Evolutionary conservation across 1,284 basidiomycete genomes (phyloP), one percentile per base, ranked within the genome.

Genomic region (Puccinia coronata): DNA sequence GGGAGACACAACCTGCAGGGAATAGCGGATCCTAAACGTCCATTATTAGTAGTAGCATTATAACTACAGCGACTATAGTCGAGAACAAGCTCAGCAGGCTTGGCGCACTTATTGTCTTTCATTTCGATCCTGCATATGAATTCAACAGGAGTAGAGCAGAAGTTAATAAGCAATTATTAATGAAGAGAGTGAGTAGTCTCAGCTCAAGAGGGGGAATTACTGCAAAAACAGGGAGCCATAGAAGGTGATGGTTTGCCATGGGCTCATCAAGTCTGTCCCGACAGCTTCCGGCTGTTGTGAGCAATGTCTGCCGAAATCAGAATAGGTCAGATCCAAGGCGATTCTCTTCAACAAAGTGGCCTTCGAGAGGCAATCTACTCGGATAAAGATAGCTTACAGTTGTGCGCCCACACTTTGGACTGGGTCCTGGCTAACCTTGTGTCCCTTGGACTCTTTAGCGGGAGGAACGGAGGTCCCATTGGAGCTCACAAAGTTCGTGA

Each of bases 401-500:
- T 76, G 74, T 18, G 57, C 74, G 16, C 74, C 74, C 63, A 76
- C 74, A n/a, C 59, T 76, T 61, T 76, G 74, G 25, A 63, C 57
- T 18, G 74, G 55, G 6, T 47, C 57, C 25, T 57, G 59, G 25
- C 41, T 61, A n/a, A 23, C 23, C 6, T 59, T 74, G 16, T 59
- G 51, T 49, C 12, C 25, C 8, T 39, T 49, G 2, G 31, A 14
- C 14, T 25, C 11, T 70, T 70, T 47, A 11, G 9, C 3, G 28
- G 51, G 25, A 34, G 70, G 2, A 11, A 20, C 28, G 31, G 25
- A 20, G 16, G 51, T 76, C 23, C 11, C 55, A 34, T 76, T 76
- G 12, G 74, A 76, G 59, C 74, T 76, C 34, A 76, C 74, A 51
- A 76, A 76, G 59, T 76, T 76, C 39, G n/a, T 76, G 41, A 76